Percentiles rank a stretch among this genome's conserved stretches.
These are phyloP conservation scores for Alternaria ventricosa DNA, from an alignment of 2,329 filamentous ascomycete genomes.

Conservation along the genomic window DNA sequence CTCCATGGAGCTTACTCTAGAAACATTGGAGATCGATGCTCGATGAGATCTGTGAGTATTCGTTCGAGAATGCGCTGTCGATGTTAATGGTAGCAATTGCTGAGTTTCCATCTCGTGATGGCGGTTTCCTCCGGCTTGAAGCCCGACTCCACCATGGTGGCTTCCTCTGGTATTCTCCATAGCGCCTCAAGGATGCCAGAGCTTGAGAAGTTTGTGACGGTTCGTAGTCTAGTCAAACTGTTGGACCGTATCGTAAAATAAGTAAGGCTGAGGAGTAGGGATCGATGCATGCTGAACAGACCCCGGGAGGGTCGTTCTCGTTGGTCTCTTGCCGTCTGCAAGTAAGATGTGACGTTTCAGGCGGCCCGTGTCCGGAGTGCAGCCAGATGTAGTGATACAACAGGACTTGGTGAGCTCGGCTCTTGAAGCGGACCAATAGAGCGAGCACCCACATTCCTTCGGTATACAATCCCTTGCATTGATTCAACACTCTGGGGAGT, in stretches of 20 bases:
- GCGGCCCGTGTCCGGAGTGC: not conserved
- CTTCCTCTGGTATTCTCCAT: not conserved
- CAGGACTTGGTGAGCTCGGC: not conserved
- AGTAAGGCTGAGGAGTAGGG: not conserved
- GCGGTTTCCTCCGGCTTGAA: not conserved
- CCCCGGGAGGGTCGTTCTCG: not conserved
- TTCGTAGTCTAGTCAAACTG: not conserved
- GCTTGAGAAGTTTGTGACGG: not conserved
- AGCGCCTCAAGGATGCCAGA: not conserved
- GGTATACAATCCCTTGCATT: not conserved
- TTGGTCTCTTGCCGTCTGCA: not conserved
- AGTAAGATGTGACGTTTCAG: not conserved
- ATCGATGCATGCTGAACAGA: not conserved
- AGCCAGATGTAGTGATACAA: not conserved
- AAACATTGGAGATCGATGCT: not conserved
- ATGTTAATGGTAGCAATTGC: not conserved
- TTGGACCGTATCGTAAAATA: not conserved
- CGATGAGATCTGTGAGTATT: not conserved
- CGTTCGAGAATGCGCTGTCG: not conserved
- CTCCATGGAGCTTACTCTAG: not conserved
- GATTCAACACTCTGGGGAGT: accelerated
- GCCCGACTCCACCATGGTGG: not conserved
- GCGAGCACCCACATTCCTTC: not conserved
- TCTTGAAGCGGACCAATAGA: not conserved
- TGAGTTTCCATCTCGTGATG: not conserved